Base-by-base conservation (phyloP, 805 yeast species). In the Kodamaea nitidulidarum region DNA sequence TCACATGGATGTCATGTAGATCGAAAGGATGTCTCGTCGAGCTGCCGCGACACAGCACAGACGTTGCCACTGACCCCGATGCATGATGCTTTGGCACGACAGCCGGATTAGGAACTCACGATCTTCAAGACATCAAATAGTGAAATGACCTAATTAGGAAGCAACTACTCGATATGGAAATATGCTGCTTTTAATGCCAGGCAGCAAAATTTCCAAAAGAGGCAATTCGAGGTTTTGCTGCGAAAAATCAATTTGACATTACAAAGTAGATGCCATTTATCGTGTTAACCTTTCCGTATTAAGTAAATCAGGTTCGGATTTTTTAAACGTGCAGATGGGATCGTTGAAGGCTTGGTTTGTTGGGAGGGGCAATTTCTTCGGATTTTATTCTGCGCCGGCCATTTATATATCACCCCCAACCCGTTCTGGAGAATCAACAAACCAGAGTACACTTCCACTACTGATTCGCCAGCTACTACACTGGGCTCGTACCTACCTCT, bases 61-160 rank as follows among this genome's bases (percentile, higher is more conserved):
- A n/a, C n/a, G n/a, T n/a, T n/a, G n/a, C n/a, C n/a, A n/a, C n/a
- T n/a, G n/a, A n/a, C n/a, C n/a, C n/a, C n/a, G n/a, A n/a, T n/a
- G n/a, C n/a, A n/a, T 20, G 22, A 20, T 20, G 22, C 7, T 8
- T 20, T 20, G 22, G 5, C 7, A 20, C 7, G 8, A 20, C 5
- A 8, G 8, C 22, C 22, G 7, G 8, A 20, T 6, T 20, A 20
- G 22, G 22, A 20, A 20, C 22, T 20, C 22, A 20, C 35, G 15
- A 16, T 15, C 22, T 15, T 11, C 7, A 8, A 7, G 21, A 12
- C 32, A 4, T 26, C 24, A 34, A 34, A 27, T 7, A 6, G 24
- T 35, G 9, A 11, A 3, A 25, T 35, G 32, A 17, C 38, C 38
- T 35, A 35, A 27, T 35, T 35, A 27, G 38, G 38, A 16, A 35